Conservation (phyloP, 208 protist species). For the Trypanosoma cruzi region DNA sequence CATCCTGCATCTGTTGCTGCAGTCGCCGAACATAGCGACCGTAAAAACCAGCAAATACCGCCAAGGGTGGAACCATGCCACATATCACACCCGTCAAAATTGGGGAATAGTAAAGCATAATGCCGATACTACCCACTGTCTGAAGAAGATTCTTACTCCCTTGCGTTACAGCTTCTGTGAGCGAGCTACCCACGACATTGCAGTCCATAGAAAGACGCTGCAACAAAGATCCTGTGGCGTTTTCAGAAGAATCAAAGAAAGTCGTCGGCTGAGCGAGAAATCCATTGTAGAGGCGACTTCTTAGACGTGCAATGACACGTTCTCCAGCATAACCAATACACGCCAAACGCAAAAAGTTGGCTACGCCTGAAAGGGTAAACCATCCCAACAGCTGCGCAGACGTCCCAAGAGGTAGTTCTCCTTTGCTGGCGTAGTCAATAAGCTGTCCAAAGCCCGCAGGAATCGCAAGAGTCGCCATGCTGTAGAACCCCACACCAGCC, state of each 20-base stretch:
- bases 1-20: conserved; percentile 82
- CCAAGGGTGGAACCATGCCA: conserved; percentile 81
- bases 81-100: conserved; percentile 79
- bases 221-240: conserved; percentile 75
- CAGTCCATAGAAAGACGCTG: conserved; percentile 90
- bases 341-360: conserved; percentile 72
- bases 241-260: conserved; percentile 84
- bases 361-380: conserved; percentile 67
- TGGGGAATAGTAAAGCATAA: conserved; percentile 92
- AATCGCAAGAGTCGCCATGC: conserved; percentile 81
- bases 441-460: conserved; percentile 79
- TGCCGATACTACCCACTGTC: conserved; percentile 71
- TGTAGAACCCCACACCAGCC: conserved; percentile 69
- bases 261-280: conserved; percentile 67
- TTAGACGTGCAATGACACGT: conserved; percentile 72
- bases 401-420: conserved; percentile 76
- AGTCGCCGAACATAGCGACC: conserved; percentile 78
- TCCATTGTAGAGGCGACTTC: conserved; percentile 58
- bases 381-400: conserved; percentile 79
- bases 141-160: conserved; percentile 87
- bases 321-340: conserved; percentile 81
- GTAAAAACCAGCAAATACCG: conserved; percentile 84
- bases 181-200: conserved; percentile 79
- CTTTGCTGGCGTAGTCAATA: conserved; percentile 83
- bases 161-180: conserved; percentile 79